phyloP scores from a whole-genome alignment of 2,329 filamentous ascomycete species.

The Metarhizium rileyi region DNA sequence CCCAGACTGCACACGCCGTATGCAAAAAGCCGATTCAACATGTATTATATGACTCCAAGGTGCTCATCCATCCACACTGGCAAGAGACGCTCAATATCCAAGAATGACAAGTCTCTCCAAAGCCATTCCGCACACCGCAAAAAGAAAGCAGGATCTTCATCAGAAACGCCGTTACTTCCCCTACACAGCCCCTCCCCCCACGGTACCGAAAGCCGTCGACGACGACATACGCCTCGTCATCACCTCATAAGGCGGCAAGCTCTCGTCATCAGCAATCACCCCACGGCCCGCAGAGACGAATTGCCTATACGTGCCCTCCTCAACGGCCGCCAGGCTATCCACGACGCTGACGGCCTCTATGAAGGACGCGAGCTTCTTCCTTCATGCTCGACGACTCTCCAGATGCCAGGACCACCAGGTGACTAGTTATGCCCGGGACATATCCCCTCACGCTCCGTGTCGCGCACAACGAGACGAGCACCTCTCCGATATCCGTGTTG shows the following conservation, averaged over 20 bases:
- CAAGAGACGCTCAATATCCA: too few relatives aligned
- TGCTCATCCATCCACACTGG: too few relatives aligned
- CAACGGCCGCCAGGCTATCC: constrained; percentile 34
- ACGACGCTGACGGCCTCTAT: constrained; percentile 36
- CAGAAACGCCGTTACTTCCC: too few relatives aligned
- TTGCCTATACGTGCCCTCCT: constrained; percentile 23
- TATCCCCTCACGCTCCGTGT: constrained; percentile 13
- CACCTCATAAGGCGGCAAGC: constrained; percentile 33
- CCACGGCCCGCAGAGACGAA: not conserved
- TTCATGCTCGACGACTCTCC: constrained; percentile 24
- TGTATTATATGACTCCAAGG: too few relatives aligned
- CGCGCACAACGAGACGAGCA: too few relatives aligned
- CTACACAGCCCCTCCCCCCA: not conserved
- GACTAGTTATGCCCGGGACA: not conserved
- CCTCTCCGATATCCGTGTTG: not conserved
- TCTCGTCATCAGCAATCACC: constrained; percentile 23
- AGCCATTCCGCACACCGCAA: too few relatives aligned
- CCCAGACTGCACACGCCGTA: too few relatives aligned
- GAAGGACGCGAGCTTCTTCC: constrained; percentile 39
- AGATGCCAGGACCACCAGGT: constrained; percentile 3
- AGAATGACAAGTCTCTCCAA: too few relatives aligned
- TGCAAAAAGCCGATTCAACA: too few relatives aligned
- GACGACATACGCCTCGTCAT: constrained; percentile 13
- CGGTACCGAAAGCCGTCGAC: constrained; percentile 29
- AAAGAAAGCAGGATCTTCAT: too few relatives aligned